Evolutionary conservation across 2,329 filamentous ascomycete species (phyloP).

Genomic region (Pyricularia grisea): DNA sequence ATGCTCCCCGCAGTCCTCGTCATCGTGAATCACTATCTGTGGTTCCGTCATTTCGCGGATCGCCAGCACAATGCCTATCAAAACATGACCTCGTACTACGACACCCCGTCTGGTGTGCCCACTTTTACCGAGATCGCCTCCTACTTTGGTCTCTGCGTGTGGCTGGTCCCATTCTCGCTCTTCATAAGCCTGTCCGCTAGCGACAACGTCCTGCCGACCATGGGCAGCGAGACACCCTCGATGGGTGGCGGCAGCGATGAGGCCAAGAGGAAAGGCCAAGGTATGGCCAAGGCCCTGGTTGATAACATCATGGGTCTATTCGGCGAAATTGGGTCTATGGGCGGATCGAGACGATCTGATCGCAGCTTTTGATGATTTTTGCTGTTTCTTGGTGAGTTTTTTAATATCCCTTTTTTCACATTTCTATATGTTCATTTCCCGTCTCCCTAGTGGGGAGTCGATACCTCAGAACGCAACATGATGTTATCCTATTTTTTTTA

Average conservation of each 20-base stretch:
- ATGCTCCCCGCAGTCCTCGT: constrained; percentile 58
- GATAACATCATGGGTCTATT: constrained; percentile 46
- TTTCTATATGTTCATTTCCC: not conserved
- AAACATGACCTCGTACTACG: constrained; percentile 50
- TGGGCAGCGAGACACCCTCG: constrained; percentile 61
- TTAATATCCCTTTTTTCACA: not conserved
- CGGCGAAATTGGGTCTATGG: constrained; percentile 30
- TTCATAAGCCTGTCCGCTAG: constrained; percentile 92
- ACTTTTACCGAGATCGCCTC: constrained; percentile 90
- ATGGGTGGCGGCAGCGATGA: constrained; percentile 28
- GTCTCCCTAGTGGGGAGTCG: not conserved
- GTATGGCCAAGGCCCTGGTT: constrained; percentile 57
- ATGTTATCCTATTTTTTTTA: constrained; percentile 3
- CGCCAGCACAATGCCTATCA: constrained; percentile 48
- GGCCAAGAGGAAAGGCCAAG: constrained; percentile 43
- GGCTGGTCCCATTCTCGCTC: constrained; percentile 89
- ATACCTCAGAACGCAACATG: not conserved
- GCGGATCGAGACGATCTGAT: constrained; percentile 30
- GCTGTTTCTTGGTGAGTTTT: not conserved
- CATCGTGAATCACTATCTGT: constrained; percentile 83
- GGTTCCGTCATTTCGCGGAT: constrained; percentile 86
- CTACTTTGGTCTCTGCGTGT: constrained; percentile 93
- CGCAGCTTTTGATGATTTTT: constrained; percentile 22
- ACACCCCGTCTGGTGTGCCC: constrained; percentile 54
- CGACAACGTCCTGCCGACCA: constrained; percentile 89